A percentile compares a stretch with the other conserved stretches of the same genome.
phyloP scores from a whole-genome alignment of 768 basidiomycete genomes.

The Hygrophorus pudorinus region DNA sequence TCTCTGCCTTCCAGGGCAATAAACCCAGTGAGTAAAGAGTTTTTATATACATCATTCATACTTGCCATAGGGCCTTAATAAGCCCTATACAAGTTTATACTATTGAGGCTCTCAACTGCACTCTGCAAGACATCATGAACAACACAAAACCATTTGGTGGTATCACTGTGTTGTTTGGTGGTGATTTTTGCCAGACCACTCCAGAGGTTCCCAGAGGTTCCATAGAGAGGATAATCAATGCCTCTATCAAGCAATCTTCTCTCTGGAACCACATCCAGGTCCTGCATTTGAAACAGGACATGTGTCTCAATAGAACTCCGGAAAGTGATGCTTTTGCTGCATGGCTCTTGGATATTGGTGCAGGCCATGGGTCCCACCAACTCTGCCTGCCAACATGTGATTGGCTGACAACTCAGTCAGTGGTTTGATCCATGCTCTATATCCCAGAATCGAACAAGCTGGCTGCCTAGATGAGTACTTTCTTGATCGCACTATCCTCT shows the following conservation, averaged over 20 bases:
- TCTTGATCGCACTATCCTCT: too few species aligned
- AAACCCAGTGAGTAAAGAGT: too few species aligned
- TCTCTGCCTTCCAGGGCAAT: too few species aligned
- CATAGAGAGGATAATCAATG: slow-evolving; percentile 26
- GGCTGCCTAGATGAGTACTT: too few species aligned
- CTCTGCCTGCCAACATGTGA: too few species aligned
- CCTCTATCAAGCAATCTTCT: slow-evolving; percentile 23
- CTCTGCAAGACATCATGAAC: slow-evolving; percentile 23
- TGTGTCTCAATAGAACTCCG: slow-evolving; percentile 24
- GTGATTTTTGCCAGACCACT: slow-evolving; percentile 38
- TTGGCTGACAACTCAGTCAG: too few species aligned
- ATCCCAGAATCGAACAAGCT: too few species aligned
- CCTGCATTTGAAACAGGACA: slow-evolving; percentile 28
- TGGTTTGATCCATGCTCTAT: too few species aligned
- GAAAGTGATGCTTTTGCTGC: too few species aligned
- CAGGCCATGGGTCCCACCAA: slow-evolving; percentile 20
- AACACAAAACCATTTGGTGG: slow-evolving; percentile 28
- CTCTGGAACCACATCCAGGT: slow-evolving; percentile 27
- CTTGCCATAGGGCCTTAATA: too few species aligned
- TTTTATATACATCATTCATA: too few species aligned
- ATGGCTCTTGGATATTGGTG: slow-evolving; percentile 29
- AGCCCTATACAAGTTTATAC: too few species aligned
- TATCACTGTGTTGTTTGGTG: slow-evolving; percentile 36
- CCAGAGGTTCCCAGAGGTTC: slow-evolving; percentile 31
- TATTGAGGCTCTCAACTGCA: slow-evolving; percentile 31